Evolutionary conservation across 1,139 yeast species (phyloP).

Genomic region (Pichia sp.): DNA sequence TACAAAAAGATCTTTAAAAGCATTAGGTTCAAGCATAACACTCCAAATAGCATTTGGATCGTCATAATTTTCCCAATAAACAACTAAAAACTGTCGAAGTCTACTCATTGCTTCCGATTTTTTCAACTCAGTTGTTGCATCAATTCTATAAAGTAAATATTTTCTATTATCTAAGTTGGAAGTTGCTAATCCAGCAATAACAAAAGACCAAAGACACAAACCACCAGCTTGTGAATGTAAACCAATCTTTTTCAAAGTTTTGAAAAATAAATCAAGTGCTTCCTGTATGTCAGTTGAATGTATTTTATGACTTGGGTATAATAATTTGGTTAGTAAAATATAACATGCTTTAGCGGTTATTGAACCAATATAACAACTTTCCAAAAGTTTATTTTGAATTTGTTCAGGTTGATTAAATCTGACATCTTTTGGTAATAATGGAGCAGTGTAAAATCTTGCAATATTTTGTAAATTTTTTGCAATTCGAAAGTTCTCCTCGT

Average conservation of each 20-base stretch:
- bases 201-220: constrained; percentile 17
- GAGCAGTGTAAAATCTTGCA: constrained; percentile 10
- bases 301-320: constrained; percentile 12
- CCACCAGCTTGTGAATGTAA: constrained; percentile 11
- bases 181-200: constrained; percentile 17
- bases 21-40: constrained; percentile 1
- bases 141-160: constrained; percentile 15
- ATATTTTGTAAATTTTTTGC: constrained; percentile 3
- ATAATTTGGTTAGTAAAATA: constrained; percentile 16
- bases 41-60: constrained; percentile 3
- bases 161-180: constrained; percentile 8
- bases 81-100: not conserved
- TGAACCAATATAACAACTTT: constrained; percentile 9
- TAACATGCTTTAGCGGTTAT: constrained; percentile 18
- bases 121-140: constrained; percentile 2
- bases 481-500: not conserved
- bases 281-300: constrained; percentile 12
- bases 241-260: constrained; percentile 12
- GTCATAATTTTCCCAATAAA: constrained; percentile 1
- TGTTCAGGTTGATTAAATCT: not conserved
- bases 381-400: constrained; percentile 4
- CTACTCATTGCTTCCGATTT: constrained; percentile 4
- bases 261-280: constrained; percentile 6
- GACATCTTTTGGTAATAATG: constrained; percentile 7
- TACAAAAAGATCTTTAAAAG: not conserved